Evolutionary conservation across 2,329 filamentous ascomycete genomes (phyloP), one percentile per base, ranked within the genome.

Genomic region (Pseudogymnoascus pannorum): DNA sequence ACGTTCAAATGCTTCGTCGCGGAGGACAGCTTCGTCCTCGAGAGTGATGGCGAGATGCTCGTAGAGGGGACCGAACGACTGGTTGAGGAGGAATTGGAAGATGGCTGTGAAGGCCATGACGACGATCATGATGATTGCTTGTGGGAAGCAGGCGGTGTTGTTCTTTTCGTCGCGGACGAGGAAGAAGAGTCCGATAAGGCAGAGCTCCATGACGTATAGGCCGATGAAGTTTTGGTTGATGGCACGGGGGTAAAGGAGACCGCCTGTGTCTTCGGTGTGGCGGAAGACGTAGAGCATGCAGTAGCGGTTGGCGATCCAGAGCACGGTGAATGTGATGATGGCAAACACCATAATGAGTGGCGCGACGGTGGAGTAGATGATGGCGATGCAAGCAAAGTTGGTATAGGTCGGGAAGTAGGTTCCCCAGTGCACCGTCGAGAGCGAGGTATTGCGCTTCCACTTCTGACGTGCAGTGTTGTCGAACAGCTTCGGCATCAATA

Each of bases 281-380:
- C 92, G 89, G 24, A 87, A 95, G 63, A 99, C 92, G 69, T 97
- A 99, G 18, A 99, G 82, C 77, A 96, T 95, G 67, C 93, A 93
- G 75, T 97, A 97, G n/a, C 93, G 86, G 72, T 97, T 92, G 0
- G 94, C 93, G 48, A 97, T 80, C 92, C 92, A 99, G 66, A 97
- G 87, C 0, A 99, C 79, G 54, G 84, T 82, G 72, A 97, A 97
- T 0, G 93, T 97, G 72, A 97, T 85, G 68, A 96, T 86, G 68
- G 94, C 93, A 77, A 99, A 97, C 20, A 97, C 77, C 57, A 94
- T 84, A 71, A 99, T 97, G 11, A 99, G 78, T 0, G 94, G 94
- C 0, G 94, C 87, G 42, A 97, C 87, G 61, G 97, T 83, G 38
- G 86, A 90, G 75, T 97, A 99, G 38, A 97, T 87, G 42, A 96